These are phyloP conservation scores for Ballota nigra DNA, from an alignment of 257 asterid species.

Conservation along the genomic window DNA sequence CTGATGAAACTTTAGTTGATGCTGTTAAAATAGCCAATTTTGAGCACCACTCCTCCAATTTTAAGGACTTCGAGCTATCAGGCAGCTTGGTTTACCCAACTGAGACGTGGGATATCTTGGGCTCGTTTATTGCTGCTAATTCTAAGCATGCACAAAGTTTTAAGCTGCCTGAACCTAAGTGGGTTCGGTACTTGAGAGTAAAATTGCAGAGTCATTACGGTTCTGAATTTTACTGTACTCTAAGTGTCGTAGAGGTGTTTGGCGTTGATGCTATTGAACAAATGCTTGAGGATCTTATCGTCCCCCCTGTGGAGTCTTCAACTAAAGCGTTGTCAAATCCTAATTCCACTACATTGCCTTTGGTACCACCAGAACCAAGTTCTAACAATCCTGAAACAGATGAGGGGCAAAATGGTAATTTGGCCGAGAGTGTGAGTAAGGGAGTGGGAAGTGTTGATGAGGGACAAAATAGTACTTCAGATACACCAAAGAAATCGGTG, in stretches of 20 bases:
- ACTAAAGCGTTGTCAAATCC: constrained; percentile 33
- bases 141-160: constrained; percentile 83
- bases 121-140: constrained; percentile 77
- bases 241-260: constrained; percentile 86
- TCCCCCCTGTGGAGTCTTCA: constrained; percentile 54
- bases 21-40: constrained; percentile 85
- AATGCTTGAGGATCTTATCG: constrained; percentile 95
- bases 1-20: constrained; percentile 84
- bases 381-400: constrained; percentile 34
- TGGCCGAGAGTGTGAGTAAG: constrained; percentile 35
- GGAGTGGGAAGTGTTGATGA: constrained; percentile 40
- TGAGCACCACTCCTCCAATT: constrained; percentile 87
- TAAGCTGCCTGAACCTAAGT: constrained; percentile 81
- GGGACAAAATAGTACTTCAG: constrained; percentile 35
- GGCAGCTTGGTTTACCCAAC: constrained; percentile 84
- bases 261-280: constrained; percentile 95
- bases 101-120: constrained; percentile 67
- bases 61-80: constrained; percentile 72
- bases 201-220: constrained; percentile 80
- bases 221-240: constrained; percentile 85
- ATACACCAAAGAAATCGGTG: constrained; percentile 38
- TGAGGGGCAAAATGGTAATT: constrained; percentile 18
- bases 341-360: constrained; percentile 47
- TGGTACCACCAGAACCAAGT: constrained; percentile 36
- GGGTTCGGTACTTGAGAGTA: constrained; percentile 87